Base-by-base conservation (phyloP, 129 eudicot species). In the Flaveria brownii region DNA sequence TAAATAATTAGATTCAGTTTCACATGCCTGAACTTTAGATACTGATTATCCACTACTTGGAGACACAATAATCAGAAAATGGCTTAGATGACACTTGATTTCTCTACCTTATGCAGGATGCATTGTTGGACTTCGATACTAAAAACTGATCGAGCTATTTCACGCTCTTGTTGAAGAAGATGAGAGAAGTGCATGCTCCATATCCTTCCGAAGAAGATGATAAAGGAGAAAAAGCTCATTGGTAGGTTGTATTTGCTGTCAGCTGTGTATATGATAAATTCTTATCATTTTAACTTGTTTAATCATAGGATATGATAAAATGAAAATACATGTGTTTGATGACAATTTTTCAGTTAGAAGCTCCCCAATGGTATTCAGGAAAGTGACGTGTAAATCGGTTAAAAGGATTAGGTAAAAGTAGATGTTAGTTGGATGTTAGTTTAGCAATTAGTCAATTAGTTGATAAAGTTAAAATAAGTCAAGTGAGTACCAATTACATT, bases 111-210 rank as follows among this genome's bases (percentile, higher is more conserved):
- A 64, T 88, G 83, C 77, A 91, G 98, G 93, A 88, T 84, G 83
- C 70, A 6, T 81, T 76, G 79, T 85, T 91, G 45, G 97, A 93
- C 74, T 85, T 84, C 81, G 93, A 83, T 11, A 72, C 65, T 22
- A 89, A 93, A 80, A 96, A 91, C 88, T 26, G 97, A 91, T 74
- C 84, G 70, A 74, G 98, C 98, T 9, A 88, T 93, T 76, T 96
- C 98, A 57, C 88, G 85, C 96, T 45, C 90, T 88, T 69, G 85
- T 88, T 47, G 97, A 88, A 84, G 91, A 89, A 79, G 97, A 89
- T 23, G 78, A 66, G 62, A 80, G 72, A 75, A 83, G 75, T 60
- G 77, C 65, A 20, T 25, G 60, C 17, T 20, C 12, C 70, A 73
- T 20, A n/a, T 47, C 65, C 77, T 2, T 17, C 52, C 49, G 56